Conservation (phyloP, 306 rosid genomes). For the Trichosanthes truncata region DNA sequence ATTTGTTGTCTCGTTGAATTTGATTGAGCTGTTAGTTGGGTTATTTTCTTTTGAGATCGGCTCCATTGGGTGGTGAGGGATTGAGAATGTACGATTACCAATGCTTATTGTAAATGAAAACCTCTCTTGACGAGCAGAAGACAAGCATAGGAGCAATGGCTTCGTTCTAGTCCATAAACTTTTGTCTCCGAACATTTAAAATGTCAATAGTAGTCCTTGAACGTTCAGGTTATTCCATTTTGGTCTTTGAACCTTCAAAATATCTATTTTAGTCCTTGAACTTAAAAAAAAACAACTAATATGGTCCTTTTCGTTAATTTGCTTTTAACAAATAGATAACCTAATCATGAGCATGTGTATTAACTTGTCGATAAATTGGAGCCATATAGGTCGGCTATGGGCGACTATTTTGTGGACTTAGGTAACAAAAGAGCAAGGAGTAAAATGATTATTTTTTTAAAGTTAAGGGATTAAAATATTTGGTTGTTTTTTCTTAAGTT, state of each 20-base stretch:
- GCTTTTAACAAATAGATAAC: too few species aligned
- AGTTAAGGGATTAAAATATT: not conserved
- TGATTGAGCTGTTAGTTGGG: not conserved
- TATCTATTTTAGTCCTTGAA: too few species aligned
- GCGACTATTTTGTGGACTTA: not conserved
- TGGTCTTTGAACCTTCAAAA: not conserved
- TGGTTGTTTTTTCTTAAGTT: too few species aligned
- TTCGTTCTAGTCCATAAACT: not conserved
- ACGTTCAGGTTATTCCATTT: not conserved
- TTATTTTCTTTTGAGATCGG: not conserved
- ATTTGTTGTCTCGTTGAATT: not conserved
- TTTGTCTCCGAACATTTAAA: too few species aligned
- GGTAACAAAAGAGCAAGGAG: not conserved
- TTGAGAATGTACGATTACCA: not conserved
- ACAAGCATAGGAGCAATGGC: not conserved
- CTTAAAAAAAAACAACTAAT: too few species aligned
- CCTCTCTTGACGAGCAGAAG: not conserved
- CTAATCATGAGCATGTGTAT: not conserved
- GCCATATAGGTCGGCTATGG: not conserved
- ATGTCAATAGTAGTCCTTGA: too few species aligned
- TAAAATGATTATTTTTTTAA: not conserved
- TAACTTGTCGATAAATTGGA: not conserved
- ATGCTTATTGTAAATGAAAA: not conserved
- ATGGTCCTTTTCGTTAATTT: too few species aligned
- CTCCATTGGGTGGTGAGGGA: not conserved